Percentiles rank a stretch among this genome's conserved stretches.
Evolutionary conservation across 352 stramenopile species (phyloP).

Genomic region (Phytophthora sp.): DNA sequence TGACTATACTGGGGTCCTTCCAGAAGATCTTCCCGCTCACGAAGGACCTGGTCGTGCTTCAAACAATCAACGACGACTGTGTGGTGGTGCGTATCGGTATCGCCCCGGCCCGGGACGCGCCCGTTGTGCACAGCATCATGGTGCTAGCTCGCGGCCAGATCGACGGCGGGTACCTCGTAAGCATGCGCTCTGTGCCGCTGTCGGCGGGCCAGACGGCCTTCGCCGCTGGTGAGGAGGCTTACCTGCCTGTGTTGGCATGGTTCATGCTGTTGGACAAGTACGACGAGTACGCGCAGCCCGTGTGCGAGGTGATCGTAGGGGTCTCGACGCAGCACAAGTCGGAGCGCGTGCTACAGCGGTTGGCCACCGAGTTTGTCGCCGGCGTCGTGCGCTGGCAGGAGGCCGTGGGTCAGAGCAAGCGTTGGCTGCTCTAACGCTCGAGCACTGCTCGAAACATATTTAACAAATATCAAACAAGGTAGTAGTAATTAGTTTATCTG

Average conservation of each 20-base stretch:
- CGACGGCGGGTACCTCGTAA: slow-evolving; percentile 49
- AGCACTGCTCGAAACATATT: slow-evolving; percentile 30
- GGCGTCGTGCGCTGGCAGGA: slow-evolving; percentile 49
- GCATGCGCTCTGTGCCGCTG: slow-evolving; percentile 48
- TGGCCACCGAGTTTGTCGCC: slow-evolving; percentile 32
- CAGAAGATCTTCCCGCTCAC: slow-evolving; percentile 44
- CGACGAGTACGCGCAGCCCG: slow-evolving; percentile 35
- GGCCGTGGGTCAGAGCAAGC: slow-evolving; percentile 39
- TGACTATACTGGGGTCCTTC: slow-evolving; percentile 38
- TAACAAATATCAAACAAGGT: slow-evolving; percentile 28
- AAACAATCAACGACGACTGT: slow-evolving; percentile 59
- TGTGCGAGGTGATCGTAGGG: slow-evolving; percentile 48
- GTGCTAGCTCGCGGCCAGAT: slow-evolving; percentile 53
- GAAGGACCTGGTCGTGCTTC: slow-evolving; percentile 48
- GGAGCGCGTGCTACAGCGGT: slow-evolving; percentile 20
- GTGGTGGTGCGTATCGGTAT: slow-evolving; percentile 45
- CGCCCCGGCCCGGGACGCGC: slow-evolving; percentile 30
- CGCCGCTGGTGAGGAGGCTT: slow-evolving; percentile 33
- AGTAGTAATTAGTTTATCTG: slow-evolving; percentile 35
- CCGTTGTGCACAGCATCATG: slow-evolving; percentile 47
- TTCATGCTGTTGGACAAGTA: slow-evolving; percentile 52
- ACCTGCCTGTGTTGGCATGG: slow-evolving; percentile 42
- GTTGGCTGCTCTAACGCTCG: slow-evolving; percentile 34
- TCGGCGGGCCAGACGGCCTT: slow-evolving; percentile 44
- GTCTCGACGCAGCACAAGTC: slow-evolving; percentile 40